phyloP scores from a whole-genome alignment of 805 yeast species.

The Ascoidea asiatica region DNA sequence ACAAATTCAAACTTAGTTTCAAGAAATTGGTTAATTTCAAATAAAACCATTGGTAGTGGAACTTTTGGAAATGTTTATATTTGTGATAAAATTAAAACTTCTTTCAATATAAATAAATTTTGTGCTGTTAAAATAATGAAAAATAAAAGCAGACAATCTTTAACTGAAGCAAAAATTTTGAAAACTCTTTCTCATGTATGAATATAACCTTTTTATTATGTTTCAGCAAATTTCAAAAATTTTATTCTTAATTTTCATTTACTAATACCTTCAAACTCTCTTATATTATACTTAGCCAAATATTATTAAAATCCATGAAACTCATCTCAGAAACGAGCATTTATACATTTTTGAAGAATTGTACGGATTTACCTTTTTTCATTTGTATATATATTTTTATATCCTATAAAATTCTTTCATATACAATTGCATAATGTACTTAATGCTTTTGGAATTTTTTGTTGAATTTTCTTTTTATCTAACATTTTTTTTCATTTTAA shows the following conservation, averaged over 20 bases:
- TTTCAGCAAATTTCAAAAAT: not conserved
- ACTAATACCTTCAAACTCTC: not conserved
- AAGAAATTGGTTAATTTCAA: slow-evolving; percentile 28
- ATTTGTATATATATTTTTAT: not conserved
- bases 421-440: not conserved
- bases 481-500: not conserved
- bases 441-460: not conserved
- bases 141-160: slow-evolving; percentile 16
- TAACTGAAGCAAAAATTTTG: slow-evolving; percentile 31
- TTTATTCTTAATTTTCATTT: not conserved
- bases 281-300: slow-evolving; percentile 23
- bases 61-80: slow-evolving; percentile 33
- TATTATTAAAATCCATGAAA: slow-evolving; percentile 30
- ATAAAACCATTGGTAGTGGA: slow-evolving; percentile 36
- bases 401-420: not conserved
- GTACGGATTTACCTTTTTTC: slow-evolving; percentile 5
- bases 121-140: slow-evolving; percentile 39
- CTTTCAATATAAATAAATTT: slow-evolving; percentile 14
- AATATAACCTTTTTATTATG: not conserved
- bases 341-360: slow-evolving; percentile 35
- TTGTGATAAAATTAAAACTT: slow-evolving; percentile 21
- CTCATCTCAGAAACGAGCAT: slow-evolving; percentile 16
- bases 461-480: not conserved
- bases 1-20: not conserved
- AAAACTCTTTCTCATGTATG: slow-evolving; percentile 26